Conservation (phyloP, 805 yeast genomes). For the Monosporozyma siamensis region DNA sequence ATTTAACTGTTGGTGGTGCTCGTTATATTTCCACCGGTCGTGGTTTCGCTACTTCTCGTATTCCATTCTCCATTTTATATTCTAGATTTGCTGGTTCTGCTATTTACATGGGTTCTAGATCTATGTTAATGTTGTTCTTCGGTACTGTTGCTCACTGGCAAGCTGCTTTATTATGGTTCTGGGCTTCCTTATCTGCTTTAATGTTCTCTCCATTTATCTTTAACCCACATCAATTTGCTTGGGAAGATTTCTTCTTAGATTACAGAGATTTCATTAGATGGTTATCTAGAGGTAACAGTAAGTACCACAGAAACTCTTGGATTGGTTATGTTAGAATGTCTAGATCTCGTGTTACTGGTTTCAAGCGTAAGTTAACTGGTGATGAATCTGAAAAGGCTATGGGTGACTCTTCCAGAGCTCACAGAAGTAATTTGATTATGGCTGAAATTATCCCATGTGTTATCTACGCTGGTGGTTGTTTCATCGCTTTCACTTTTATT, state of each 20-base stretch:
- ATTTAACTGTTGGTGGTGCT: conserved; percentile 77
- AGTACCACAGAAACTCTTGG: conserved; percentile 86
- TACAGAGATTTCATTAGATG: conserved; percentile 89
- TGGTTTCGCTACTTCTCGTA: conserved; percentile 77
- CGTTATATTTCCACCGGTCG: conserved; percentile 80
- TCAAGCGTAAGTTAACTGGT: conserved; percentile 63
- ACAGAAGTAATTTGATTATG: conserved; percentile 59
- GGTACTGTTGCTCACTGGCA: conserved; percentile 82
- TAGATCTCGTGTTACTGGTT: conserved; percentile 80
- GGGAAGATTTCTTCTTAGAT: conserved; percentile 93
- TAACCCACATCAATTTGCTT: conserved; percentile 96
- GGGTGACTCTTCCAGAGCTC: conserved; percentile 79
- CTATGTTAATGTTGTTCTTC: conserved; percentile 59
- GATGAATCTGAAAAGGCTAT: conserved; percentile 75
- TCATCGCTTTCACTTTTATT: conserved; percentile 69
- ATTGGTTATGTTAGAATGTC: conserved; percentile 74
- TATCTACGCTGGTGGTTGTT: conserved; percentile 69
- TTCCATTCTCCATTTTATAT: conserved; percentile 64
- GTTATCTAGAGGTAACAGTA: conserved; percentile 84
- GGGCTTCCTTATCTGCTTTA: conserved; percentile 85
- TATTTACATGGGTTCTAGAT: conserved; percentile 77
- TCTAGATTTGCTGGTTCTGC: conserved; percentile 76
- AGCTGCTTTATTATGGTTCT: conserved; percentile 91
- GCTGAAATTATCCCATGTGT: conserved; percentile 66
- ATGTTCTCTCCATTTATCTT: conserved; percentile 87